These are phyloP conservation scores for Corylus avellana DNA, from an alignment of 306 rosid species.

Conservation along the genomic window DNA sequence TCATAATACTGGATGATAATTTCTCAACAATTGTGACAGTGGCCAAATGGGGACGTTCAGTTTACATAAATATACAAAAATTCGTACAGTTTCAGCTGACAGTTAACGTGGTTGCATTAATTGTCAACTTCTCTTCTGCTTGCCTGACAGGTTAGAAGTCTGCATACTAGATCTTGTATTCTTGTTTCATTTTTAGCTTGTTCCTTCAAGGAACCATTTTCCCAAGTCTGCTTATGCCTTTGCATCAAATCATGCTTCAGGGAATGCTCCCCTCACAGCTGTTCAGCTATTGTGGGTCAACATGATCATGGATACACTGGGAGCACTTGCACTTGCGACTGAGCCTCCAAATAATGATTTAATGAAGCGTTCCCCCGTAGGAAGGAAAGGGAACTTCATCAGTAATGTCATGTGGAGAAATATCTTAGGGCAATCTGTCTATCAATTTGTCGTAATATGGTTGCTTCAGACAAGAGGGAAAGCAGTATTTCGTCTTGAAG, in stretches of 20 bases:
- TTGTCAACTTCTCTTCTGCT: conserved; percentile 95
- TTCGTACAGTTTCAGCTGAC: conserved; percentile 97
- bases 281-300: conserved; percentile 97
- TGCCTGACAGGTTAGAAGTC: conserved; percentile 76
- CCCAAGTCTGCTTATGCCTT: conserved; percentile 29
- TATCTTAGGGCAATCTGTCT: conserved; percentile 81
- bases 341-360: conserved; percentile 89
- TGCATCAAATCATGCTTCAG: conserved; percentile 40
- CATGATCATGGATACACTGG: conserved; percentile 98
- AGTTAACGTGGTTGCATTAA: conserved; percentile 83
- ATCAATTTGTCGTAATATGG: conserved; percentile 83
- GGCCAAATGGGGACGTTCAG: conserved; percentile 98
- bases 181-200: conserved; percentile 8
- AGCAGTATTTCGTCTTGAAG: conserved; percentile 49
- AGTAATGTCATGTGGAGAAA: conserved; percentile 98
- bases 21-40: conserved; percentile 97
- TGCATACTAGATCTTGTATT: background rate
- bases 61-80: conserved; percentile 90
- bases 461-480: conserved; percentile 83
- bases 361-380: conserved; percentile 88
- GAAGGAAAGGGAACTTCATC: conserved; percentile 91
- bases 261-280: conserved; percentile 91
- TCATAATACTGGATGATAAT: conserved; percentile 92
- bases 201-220: background rate
- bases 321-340: conserved; percentile 98